Percentiles rank a stretch among this genome's conserved stretches.
These are phyloP conservation scores for Aspergillus felis DNA, from an alignment of 2,329 filamentous ascomycete genomes.

Conservation along the genomic window DNA sequence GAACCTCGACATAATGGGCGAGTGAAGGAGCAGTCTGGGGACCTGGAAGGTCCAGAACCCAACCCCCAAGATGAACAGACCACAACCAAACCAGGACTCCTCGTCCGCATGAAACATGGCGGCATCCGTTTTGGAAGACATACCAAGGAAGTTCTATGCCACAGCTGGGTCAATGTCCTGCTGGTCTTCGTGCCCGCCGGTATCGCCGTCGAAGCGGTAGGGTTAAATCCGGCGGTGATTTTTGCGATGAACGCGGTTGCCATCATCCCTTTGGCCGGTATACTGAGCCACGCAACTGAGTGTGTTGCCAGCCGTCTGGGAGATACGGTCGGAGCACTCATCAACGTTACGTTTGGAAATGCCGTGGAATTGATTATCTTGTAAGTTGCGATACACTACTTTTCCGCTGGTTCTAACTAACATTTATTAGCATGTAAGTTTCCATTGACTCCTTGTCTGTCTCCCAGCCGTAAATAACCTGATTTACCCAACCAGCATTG, in stretches of 20 bases:
- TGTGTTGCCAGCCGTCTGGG: conserved; percentile 69
- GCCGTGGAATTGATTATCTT: conserved; percentile 78
- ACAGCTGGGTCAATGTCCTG: conserved; percentile 44
- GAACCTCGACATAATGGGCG: conserved; percentile 22
- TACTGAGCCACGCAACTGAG: conserved; percentile 71
- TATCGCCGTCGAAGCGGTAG: conserved; percentile 34
- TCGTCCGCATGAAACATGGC: conserved; percentile 29
- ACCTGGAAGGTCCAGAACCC: conserved; percentile 16
- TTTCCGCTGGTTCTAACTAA: conserved; percentile 11
- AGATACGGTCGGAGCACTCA: conserved; percentile 66
- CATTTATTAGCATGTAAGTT: conserved; percentile 51
- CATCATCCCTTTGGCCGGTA: conserved; percentile 68
- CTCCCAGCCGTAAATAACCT: neutral
- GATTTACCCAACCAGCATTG: conserved; percentile 55
- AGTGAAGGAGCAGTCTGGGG: conserved; percentile 22
- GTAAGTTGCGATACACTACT: conserved; percentile 24
- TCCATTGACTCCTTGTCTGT: neutral
- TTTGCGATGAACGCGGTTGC: conserved; percentile 74
- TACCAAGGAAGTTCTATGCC: conserved; percentile 30
- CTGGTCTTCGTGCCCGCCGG: conserved; percentile 42
- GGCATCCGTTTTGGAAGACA: conserved; percentile 29
- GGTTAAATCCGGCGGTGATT: conserved; percentile 56
- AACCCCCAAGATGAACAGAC: conserved; percentile 14
- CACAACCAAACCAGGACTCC: conserved; percentile 17
- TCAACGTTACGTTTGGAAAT: conserved; percentile 77